Evolutionary conservation across 768 basidiomycete genomes (phyloP), one percentile per base, ranked within the genome.

Genomic region (Kwoniella sp.): DNA sequence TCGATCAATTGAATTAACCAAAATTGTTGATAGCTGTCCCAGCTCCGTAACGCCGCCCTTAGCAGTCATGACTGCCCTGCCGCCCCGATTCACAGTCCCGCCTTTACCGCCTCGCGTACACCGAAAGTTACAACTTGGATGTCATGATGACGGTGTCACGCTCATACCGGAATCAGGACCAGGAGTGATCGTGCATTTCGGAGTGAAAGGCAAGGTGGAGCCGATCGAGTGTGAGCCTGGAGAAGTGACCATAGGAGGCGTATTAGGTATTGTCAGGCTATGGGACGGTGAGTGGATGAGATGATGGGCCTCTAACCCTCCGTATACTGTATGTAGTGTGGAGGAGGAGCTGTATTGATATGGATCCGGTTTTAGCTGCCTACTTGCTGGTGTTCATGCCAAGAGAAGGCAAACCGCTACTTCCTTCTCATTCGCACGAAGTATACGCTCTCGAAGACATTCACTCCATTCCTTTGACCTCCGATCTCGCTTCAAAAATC

Each of bases 301-400:
- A 7, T 33, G 5, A 33, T 33, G 13, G 13, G 5, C 5, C 13
- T 13, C 33, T 6, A 33, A 33, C 13, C 13, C 7, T 33, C 40
- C 40, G 7, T 44, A 15, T 44, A 19, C 40, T 9, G 10, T 19
- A 19, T n/a, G n/a, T n/a, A n/a, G n/a, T n/a, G n/a, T n/a, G n/a
- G n/a, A n/a, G n/a, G n/a, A n/a, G n/a, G n/a, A n/a, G n/a, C n/a
- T n/a, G n/a, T n/a, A n/a, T n/a, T n/a, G n/a, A n/a, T n/a, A n/a
- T n/a, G n/a, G n/a, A n/a, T n/a, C 61, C 56, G 44, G 55, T 17
- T n/a, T 26, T 33, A 65, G 76, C 73, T 7, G 65, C 77, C 0
- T 79, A 79, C 48, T 62, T 79, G 2, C 63, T 79, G 15, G 64
- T 76, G 13, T 76, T 77, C 65, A 58, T 77, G 25, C 63, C 71